phyloP scores from a whole-genome alignment of 2,329 filamentous ascomycete species.

The Pseudogymnoascus sp. region DNA sequence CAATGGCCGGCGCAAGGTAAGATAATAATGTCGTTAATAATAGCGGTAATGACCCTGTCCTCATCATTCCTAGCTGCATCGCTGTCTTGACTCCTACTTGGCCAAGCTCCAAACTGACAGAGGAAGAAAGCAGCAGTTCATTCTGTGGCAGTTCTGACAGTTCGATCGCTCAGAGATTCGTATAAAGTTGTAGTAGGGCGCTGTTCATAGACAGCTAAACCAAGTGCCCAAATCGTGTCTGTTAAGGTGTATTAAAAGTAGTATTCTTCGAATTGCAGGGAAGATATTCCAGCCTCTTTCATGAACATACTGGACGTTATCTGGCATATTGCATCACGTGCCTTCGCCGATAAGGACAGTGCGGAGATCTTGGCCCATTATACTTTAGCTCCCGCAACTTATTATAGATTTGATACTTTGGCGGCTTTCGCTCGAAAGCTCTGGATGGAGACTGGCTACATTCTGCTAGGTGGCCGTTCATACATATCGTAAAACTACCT shows the following conservation, averaged over 20 bases:
- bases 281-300: neutral
- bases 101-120: neutral
- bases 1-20: neutral
- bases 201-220: neutral
- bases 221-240: neutral
- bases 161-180: neutral
- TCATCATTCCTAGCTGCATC: conserved; percentile 2
- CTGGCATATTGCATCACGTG: conserved; percentile 1
- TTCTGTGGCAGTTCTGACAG: neutral
- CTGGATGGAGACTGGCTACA: neutral
- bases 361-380: neutral
- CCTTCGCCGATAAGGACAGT: neutral
- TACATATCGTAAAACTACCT: neutral
- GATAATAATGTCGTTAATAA: neutral
- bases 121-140: neutral
- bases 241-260: neutral
- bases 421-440: neutral
- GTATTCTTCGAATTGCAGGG: neutral
- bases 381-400: neutral
- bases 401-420: neutral
- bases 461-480: neutral
- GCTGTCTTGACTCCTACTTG: conserved; percentile 5
- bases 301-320: neutral
- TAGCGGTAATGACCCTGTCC: neutral
- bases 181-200: neutral